Evolutionary conservation across 225 moss, liverwort and hornwort genomes (phyloP), one percentile per base, ranked within the genome.

Genomic region (Straminergon stramineum): DNA sequence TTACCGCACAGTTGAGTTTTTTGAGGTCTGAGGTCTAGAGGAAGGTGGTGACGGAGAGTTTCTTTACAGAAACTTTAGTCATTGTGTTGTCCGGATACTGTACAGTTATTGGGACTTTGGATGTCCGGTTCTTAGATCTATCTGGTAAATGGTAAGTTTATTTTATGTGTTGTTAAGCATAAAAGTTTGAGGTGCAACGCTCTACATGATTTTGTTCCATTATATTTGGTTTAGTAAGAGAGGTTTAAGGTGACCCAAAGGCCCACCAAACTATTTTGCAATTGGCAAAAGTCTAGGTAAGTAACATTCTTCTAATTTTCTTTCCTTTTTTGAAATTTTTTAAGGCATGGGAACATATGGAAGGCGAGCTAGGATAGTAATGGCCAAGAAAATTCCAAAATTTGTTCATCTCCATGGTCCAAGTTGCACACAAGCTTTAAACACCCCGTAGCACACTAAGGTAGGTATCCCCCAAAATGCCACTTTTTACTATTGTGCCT

Each of bases 401-500:
- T 15, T 41, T 70, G 14, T 39, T 43, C 43, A 41, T 24, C 4
- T 1, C 13, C 0, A 13, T 0, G 7, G n/a, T 4, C 66, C 18
- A 66, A 2, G 21, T 1, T 34, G 10, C 9, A 34, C 34, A 18
- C 10, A 34, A 2, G 10, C 34, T 69, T 69, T 48, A 10, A 48
- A 48, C 22, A n/a, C 7, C 2, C 7, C 1, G 0, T n/a, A 10
- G 13, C 2, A 2, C 2, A 22, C 37, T 68, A 22, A 12, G 12
- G 12, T 37, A 2, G 11, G 11, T 10, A 18, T 19, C 34, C 17
- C 34, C 10, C 18, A 57, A 57, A 19, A 8, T 48, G 48, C 31
- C 9, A 34, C 5, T 18, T 66, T 65, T 66, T 35, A 35, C 34
- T 35, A 35, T 10, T 5, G 10, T 66, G 18, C 1, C 19, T 66